phyloP scores from a whole-genome alignment of 2,329 filamentous ascomycete genomes.

The Chaetomium olivaceum region DNA sequence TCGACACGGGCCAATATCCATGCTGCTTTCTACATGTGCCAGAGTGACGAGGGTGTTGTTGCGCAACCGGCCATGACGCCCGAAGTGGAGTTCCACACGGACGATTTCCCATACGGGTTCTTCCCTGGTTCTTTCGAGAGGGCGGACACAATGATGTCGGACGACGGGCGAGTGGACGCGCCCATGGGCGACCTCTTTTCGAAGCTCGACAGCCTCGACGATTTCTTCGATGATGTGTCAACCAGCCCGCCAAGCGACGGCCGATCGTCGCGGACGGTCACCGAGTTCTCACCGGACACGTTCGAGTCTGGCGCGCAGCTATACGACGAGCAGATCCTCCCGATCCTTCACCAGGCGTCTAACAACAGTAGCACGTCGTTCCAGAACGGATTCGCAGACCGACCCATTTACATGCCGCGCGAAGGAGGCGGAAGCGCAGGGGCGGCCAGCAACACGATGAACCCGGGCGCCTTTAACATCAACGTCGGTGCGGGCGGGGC shows the following conservation, averaged over 20 bases:
- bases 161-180: constrained; percentile 70
- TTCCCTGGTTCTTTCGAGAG: constrained; percentile 69
- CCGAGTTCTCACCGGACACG: constrained; percentile 63
- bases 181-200: constrained; percentile 82
- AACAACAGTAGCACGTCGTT: constrained; percentile 76
- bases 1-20: constrained; percentile 90
- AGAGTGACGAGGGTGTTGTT: constrained; percentile 61
- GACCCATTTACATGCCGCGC: constrained; percentile 60
- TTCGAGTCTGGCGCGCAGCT: constrained; percentile 77
- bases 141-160: constrained; percentile 90
- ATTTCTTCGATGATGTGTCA: constrained; percentile 74
- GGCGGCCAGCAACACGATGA: constrained; percentile 55
- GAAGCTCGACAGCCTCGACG: constrained; percentile 76
- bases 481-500: constrained; percentile 3
- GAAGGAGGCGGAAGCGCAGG: constrained; percentile 42
- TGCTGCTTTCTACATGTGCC: constrained; percentile 92
- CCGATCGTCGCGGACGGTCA: constrained; percentile 62
- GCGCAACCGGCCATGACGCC: constrained; percentile 69
- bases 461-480: constrained; percentile 56
- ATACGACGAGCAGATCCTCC: constrained; percentile 90
- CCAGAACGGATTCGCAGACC: constrained; percentile 84
- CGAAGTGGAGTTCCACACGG: constrained; percentile 88
- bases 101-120: constrained; percentile 82
- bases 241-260: constrained; percentile 62
- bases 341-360: constrained; percentile 83